Evolutionary conservation across 768 basidiomycete genomes (phyloP).

Genomic region (Clitopilus passeckerianus): DNA sequence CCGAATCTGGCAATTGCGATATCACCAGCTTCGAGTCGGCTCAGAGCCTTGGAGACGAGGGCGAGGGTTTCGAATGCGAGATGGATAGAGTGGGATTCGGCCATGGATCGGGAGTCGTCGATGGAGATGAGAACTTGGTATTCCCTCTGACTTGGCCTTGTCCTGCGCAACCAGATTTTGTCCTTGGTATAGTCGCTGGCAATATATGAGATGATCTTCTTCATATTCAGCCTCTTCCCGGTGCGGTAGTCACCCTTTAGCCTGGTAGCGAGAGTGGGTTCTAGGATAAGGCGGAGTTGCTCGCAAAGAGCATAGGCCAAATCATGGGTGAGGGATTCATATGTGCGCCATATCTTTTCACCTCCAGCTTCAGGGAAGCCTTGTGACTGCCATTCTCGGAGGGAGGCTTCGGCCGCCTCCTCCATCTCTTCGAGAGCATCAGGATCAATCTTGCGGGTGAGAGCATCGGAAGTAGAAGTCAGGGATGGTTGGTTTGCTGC

Average conservation of each 20-base stretch:
- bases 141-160: conserved; percentile 88
- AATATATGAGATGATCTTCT: conserved; percentile 96
- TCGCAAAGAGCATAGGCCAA: conserved; percentile 92
- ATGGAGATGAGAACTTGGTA: conserved; percentile 94
- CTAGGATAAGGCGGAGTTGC: conserved; percentile 92
- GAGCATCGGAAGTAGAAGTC: conserved; percentile 15
- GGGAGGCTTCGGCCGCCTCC: conserved; percentile 36
- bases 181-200: conserved; percentile 99
- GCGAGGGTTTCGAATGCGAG: conserved; percentile 93
- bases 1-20: conserved; percentile 91
- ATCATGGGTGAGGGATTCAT: conserved; percentile 86
- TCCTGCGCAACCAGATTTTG: conserved; percentile 97
- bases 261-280: conserved; percentile 90
- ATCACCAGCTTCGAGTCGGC: conserved; percentile 92
- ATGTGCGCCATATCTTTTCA: conserved; percentile 85
- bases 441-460: conserved; percentile 22
- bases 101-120: conserved; percentile 97
- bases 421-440: conserved; percentile 28
- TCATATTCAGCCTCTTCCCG: conserved; percentile 98
- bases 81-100: conserved; percentile 86
- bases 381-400: conserved; percentile 56
- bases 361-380: conserved; percentile 53
- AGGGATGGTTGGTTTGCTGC: conserved; percentile 12
- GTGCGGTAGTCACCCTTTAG: conserved; percentile 96
- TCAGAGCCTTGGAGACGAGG: conserved; percentile 85